Base-by-base conservation (phyloP, 1,284 basidiomycete genomes). In the Stereum hirsutum region DNA sequence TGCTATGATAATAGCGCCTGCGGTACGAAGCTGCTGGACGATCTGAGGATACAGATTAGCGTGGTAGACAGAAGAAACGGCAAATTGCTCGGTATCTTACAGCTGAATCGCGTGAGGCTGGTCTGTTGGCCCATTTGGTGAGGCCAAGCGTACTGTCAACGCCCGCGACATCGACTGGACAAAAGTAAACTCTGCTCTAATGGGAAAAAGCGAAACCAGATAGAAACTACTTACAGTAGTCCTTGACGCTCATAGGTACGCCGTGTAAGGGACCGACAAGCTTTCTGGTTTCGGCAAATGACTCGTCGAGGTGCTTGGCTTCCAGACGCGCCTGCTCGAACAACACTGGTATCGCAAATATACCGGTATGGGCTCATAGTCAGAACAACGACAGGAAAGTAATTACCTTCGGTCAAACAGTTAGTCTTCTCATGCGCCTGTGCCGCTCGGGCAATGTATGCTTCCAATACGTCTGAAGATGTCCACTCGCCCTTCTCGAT, bases 221-320 rank as follows among this genome's bases (percentile, higher is more conserved):
- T n/a, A n/a, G n/a, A n/a, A n/a, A n/a, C n/a, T n/a, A n/a, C n/a
- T n/a, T 56, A 80, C 75, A 79, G 57, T 74, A 69, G 57, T 92
- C 78, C 58, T 94, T 86, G 56, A 84, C 62, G 59, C 78, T 77
- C 43, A 89, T 74, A 5, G 91, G 92, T 14, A 95, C 77, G 23
- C 90, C 90, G 57, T 89, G 87, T 28, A 92, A 68, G 8, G 78
- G 78, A 0, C 91, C 91, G n/a, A 70, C 70, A 21, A 88, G 54
- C 47, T 64, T 64, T 37, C 74, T 74, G 0, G 81, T 85, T 12
- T 56, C 50, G 2, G 69, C 66, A 53, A 84, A 88, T 49, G 85
- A 76, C 4, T 63, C 61, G 54, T 91, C 88, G 2, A 91, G 69
- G 30, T 69, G 68, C 35, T 64, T 63, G 0, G 86, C 87, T 46